Evolutionary conservation across 768 basidiomycete genomes (phyloP), one percentile per base, ranked within the genome.

Genomic region (Hericium rajendrae): DNA sequence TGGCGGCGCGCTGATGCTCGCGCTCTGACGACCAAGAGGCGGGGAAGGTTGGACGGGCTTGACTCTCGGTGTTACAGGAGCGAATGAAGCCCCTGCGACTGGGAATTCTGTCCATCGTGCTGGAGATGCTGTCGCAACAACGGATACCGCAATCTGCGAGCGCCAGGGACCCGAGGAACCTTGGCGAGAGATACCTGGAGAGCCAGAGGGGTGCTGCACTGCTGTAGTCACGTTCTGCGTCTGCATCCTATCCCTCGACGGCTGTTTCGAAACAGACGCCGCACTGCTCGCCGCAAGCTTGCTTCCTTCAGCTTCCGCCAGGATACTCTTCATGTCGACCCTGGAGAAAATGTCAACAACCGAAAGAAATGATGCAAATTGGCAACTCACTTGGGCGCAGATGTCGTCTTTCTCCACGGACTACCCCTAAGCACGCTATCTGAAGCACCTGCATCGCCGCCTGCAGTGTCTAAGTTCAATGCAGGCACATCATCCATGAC

Each of bases 271-370:
- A 51, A 24, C 3, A 5, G 6, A 26, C 22, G 28, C 2, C 1
- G 24, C 2, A 51, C 4, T 6, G 26, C 20, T 16, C 54, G 28
- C 2, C 9, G 53, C 43, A 13, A 48, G 50, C 59, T 68, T 15
- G 65, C 71, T 51, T 26, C 43, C 52, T 40, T 77, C 82, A 1
- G 85, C 79, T 69, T 94, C 94, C 0, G 86, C 89, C 81, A 97
- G 91, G 57, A 97, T 81, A 15, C 80, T 71, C 64, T 86, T 88
- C 80, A 97, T 85, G 66, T 95, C 90, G 12, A 85, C 81, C 22
- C 88, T 93, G 59, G 9, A 59, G 22, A 43, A 28, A 43, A 28
- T 13, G 51, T n/a, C 32, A 16, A 28, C 10, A 58, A 38, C 53
- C 52, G 39, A 41, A 20, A 13, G n/a, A 20, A 39, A 46, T 11